Evolutionary conservation across 805 yeast species (phyloP), one percentile per base, ranked within the genome.

Genomic region (Citeromyces nyonsensis): DNA sequence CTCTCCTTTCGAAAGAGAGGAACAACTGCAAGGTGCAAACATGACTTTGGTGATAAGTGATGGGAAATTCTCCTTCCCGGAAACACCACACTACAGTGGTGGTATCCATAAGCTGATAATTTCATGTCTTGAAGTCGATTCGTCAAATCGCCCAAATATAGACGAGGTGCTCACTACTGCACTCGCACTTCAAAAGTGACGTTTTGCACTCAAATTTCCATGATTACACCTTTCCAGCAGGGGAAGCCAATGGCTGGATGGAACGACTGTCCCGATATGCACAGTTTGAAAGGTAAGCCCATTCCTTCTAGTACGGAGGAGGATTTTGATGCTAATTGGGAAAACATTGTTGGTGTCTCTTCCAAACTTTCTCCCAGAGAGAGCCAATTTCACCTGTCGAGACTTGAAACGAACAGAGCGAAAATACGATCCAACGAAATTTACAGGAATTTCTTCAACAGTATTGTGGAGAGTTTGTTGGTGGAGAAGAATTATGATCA

Each of bases 1-100:
- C 22, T 80, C 94, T 4, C 97, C 97, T 1, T 86, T 86, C 50
- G 95, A 85, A 48, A 64, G 82, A 47, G 75, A 80, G 48, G 91
- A 83, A 44, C 63, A 69, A 29, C 74, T 77, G 27, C 70, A 73
- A 36, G 96, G 96, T 10, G 95, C 93, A 4, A 80, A 77, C 40
- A 59, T 85, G 41, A 72, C 64, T 32, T 59, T 84, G 42, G 94
- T 94, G 4, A 79, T 86, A 25, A 59, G 68, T 11, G 71, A 69
- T 34, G 91, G 83, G 1, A 68, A 59, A 33, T 84, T 63, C 52
- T 46, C 57, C 15, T 63, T 75, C 40, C 86, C 91, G 3, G 40
- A 47, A 4, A 44, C 54, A 34, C 66, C 69, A 8, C 51, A 43
- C 9, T 84, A 77, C 49, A 63, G 78, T 2, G 59, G 59, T 1